phyloP scores from a whole-genome alignment of 1,284 basidiomycete species.

The Cryptococcus sp. region DNA sequence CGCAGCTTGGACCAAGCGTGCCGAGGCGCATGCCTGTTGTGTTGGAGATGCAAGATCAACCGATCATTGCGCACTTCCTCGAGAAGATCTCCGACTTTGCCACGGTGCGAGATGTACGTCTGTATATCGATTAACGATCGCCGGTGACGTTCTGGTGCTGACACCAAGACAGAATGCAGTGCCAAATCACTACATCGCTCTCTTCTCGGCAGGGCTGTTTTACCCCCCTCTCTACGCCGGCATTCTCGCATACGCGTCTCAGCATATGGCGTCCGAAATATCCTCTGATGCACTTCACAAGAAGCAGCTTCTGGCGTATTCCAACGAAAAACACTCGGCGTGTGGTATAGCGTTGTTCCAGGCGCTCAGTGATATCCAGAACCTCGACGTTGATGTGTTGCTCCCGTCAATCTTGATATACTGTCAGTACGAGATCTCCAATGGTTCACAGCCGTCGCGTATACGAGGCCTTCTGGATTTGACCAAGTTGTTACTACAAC shows the following conservation, averaged over 20 bases:
- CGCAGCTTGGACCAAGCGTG: no score
- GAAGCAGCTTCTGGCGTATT: not conserved
- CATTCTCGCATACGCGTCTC: slow-evolving; percentile 4
- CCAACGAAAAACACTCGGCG: not conserved
- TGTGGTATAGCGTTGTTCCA: not conserved
- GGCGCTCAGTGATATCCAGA: not conserved
- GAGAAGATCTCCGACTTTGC: slow-evolving; percentile 1
- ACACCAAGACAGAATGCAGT: slow-evolving; percentile 1
- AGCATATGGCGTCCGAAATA: not conserved
- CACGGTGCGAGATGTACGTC: slow-evolving; percentile 4
- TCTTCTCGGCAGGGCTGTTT: slow-evolving; percentile 1
- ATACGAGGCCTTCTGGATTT: slow-evolving; percentile 3
- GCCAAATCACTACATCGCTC: slow-evolving; percentile 4
- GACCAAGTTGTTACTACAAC: not conserved
- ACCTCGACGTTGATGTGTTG: not conserved
- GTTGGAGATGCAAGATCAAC: slow-evolving; percentile 1
- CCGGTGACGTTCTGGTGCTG: no score
- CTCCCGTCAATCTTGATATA: slow-evolving; percentile 1
- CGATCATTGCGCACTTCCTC: slow-evolving; percentile 2
- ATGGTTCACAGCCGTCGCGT: not conserved
- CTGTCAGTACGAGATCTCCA: slow-evolving; percentile 5
- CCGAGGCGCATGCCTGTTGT: slow-evolving; percentile 1
- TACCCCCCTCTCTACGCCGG: slow-evolving; percentile 4
- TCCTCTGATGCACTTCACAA: no score
- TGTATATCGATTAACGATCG: no score